Evolutionary conservation across 2,329 filamentous ascomycete species (phyloP), one percentile per base, ranked within the genome.

Genomic region (Apiospora malaysiana): DNA sequence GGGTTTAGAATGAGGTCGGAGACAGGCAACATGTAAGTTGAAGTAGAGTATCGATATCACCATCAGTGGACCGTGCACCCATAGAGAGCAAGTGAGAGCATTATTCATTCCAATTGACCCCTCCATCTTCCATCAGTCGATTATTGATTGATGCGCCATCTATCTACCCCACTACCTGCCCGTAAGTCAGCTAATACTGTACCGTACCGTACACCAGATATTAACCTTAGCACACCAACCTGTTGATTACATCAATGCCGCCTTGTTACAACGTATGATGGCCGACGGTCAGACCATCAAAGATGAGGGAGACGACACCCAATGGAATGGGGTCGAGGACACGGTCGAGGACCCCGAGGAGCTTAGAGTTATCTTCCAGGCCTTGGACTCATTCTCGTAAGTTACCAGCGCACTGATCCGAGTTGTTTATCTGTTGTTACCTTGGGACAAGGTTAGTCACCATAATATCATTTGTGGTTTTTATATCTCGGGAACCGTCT

Each of bases 381-480:
- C 94, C 2, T 83, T 98, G 69, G 94, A 97, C 83, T 98, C 95
- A 14, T 98, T 96, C 81, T 88, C 91, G 94, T 97, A 85, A 82
- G 92, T 87, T 45, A 67, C 40, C 12, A 66, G 16, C 23, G 23
- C 37, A 12, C 40, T 66, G 37, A 43, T 45, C 9, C 16, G 42
- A 45, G 12, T 23, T 6, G n/a, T 23, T 37, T 59, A 59, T 37
- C 16, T 21, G 51, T 56, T 56, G 18, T 32, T 32, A 51, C 47
- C 47, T 59, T n/a, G 27, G 7, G 25, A 18, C 49, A 56, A 56
- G 37, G 42, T 66, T 25, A 66, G 65, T 66, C 40, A 32, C 42
- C n/a, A 66, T 66, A n/a, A 68, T 37, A 40, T 69, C 8, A 32
- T 32, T 66, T 73, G 66, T 73, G 37, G 42, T 23, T 42, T 14